Evolutionary conservation across 2,329 filamentous ascomycete species (phyloP).

Genomic region (Pseudogymnoascus sp.): DNA sequence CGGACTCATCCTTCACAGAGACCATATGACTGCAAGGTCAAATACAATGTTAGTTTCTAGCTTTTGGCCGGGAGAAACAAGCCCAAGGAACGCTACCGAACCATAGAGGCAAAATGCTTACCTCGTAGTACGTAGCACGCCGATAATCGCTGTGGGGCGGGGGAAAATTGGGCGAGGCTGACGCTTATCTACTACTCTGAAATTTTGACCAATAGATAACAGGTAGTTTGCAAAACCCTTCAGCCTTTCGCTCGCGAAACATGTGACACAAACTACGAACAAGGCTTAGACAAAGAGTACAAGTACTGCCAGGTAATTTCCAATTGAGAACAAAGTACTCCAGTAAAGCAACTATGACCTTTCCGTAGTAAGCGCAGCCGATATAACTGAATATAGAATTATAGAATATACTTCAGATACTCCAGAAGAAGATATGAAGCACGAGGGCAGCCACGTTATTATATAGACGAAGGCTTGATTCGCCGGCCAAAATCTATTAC

Average conservation of each 20-base stretch:
- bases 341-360: neutral
- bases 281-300: neutral
- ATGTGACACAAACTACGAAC: neutral
- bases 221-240: neutral
- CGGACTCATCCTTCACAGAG: slow-evolving; percentile 8
- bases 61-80: neutral
- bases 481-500: slow-evolving; percentile 1
- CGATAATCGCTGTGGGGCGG: slow-evolving; percentile 6
- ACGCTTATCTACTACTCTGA: neutral
- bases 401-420: slow-evolving; percentile 1
- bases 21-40: neutral
- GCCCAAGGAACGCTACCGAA: neutral
- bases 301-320: neutral
- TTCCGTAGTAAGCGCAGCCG: neutral
- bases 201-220: neutral
- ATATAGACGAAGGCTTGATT: slow-evolving; percentile 5
- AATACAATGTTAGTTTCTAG: neutral
- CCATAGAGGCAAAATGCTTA: slow-evolving; percentile 5
- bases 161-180: slow-evolving; percentile 5
- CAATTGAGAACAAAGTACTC: neutral
- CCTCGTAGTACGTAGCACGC: slow-evolving; percentile 4
- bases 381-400: neutral
- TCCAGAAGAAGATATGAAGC: slow-evolving; percentile 2
- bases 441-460: slow-evolving; percentile 5
- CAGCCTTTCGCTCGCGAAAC: neutral